A percentile compares a stretch with the other conserved stretches of the same genome.
Evolutionary conservation across 106 monocot species (phyloP).

Genomic region (Amphibolis antarctica): DNA sequence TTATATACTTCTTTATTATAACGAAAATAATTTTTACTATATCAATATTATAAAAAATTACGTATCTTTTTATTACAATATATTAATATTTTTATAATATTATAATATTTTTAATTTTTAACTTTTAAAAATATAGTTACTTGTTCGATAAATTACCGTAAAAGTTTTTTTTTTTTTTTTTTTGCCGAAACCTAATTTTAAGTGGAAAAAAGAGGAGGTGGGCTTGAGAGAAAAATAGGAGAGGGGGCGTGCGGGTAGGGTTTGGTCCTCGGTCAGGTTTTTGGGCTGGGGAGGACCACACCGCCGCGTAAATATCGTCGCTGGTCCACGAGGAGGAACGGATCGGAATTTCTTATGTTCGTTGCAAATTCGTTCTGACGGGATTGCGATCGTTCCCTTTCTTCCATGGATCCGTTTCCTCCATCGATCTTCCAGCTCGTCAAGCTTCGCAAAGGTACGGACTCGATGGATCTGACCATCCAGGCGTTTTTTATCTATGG

Average conservation of each 20-base stretch:
- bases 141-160: no score
- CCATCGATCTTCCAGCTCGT: constrained; percentile 1
- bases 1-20: no score
- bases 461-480: not conserved
- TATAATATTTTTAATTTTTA: no score
- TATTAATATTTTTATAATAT: no score
- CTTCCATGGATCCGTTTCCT: not conserved
- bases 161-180: no score
- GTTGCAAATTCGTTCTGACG: not conserved
- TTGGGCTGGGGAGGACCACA: not conserved
- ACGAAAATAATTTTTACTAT: no score
- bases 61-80: no score
- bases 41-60: no score
- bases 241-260: not conserved
- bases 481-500: not conserved
- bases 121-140: no score
- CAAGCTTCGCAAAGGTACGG: not conserved
- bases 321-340: not conserved
- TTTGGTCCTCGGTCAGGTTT: not conserved
- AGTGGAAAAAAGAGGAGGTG: not conserved
- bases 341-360: no score
- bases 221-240: not conserved
- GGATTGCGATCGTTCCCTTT: not conserved
- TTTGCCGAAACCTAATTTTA: no score
- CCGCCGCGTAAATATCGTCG: not conserved